Base-by-base conservation (phyloP, 768 basidiomycete genomes). In the Boletus tylopilopsis region DNA sequence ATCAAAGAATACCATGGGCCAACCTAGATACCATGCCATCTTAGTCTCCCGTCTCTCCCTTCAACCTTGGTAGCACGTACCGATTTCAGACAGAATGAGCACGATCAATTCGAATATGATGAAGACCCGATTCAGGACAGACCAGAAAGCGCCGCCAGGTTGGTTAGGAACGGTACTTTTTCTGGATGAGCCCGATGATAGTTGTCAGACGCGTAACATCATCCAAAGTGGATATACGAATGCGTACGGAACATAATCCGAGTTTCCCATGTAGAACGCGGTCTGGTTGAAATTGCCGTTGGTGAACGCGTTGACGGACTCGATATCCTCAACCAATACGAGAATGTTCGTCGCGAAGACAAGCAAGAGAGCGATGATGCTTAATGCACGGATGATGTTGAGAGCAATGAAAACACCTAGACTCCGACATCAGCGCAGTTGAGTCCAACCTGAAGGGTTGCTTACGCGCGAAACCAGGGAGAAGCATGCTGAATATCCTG, bases 111-210 rank as follows among this genome's bases (percentile, higher is more conserved):
- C 85, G 70, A 87, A 84, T 49, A 90, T 76, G 68, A 94, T 88
- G 62, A 95, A 77, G n/a, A 95, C 70, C 37, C 87, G 82, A 59
- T 90, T 85, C 50, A 94, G 76, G 38, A 94, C 81, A 3, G 90
- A 86, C 90, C 92, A 96, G 70, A 96, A 95, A 21, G 84, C 81
- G 23, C 94, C 94, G 7, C 90, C 94, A 39, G 91, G 75, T 67
- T 95, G 93, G 69, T 93, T 91, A 3, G 93, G 93, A n/a, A 96
- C 89, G 0, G 91, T 90, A 68, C 85, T 88, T 45, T 85, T 80
- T 60, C 76, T 81, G 27, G 19, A 47, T 27, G 36, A 19, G 3
- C 10, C 33, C 33, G 7, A 29, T 0, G 11, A 16, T n/a, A 13
- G 16, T 34, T 16, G 7, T 16, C 33, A 34, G 15, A 16, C 2